Conservation (phyloP, 352 stramenopile genomes). For the Phytophthora tubulina region DNA sequence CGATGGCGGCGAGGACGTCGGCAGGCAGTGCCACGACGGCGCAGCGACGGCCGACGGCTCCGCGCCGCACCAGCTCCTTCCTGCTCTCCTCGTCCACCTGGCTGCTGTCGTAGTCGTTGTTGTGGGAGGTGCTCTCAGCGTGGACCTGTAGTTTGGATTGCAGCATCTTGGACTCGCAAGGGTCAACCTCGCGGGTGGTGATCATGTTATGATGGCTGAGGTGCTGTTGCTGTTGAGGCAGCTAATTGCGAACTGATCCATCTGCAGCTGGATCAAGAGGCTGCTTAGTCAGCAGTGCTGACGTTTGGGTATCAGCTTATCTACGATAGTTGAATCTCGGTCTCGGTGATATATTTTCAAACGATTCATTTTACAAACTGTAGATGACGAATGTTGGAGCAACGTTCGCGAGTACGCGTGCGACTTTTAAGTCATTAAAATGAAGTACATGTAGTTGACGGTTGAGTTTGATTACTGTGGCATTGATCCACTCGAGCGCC, state of each 20-base stretch:
- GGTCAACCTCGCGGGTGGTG: constrained; percentile 24
- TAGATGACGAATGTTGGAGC: background rate
- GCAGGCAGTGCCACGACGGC: constrained; percentile 39
- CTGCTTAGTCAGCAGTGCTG: too few relatives aligned
- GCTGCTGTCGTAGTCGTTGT: constrained; percentile 18
- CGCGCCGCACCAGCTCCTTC: constrained; percentile 41
- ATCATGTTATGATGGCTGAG: constrained; percentile 28
- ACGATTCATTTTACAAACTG: background rate
- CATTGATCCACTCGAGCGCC: background rate
- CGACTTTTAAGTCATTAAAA: background rate
- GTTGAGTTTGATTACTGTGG: too few relatives aligned
- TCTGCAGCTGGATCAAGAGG: background rate
- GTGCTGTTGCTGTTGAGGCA: constrained; percentile 1
- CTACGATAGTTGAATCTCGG: too few relatives aligned
- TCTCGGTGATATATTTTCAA: too few relatives aligned
- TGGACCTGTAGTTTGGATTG: constrained; percentile 28
- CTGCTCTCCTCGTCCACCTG: constrained; percentile 29
- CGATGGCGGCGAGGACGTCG: constrained; percentile 27
- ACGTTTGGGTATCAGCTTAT: too few relatives aligned
- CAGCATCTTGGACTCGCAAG: constrained; percentile 34
- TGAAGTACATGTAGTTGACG: background rate
- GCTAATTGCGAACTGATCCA: constrained; percentile 29
- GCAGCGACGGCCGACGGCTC: constrained; percentile 49
- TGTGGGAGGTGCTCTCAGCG: background rate
- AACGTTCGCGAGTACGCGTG: background rate